These are phyloP conservation scores for Quercus agrifolia DNA, from an alignment of 306 rosid genomes.

Conservation along the genomic window DNA sequence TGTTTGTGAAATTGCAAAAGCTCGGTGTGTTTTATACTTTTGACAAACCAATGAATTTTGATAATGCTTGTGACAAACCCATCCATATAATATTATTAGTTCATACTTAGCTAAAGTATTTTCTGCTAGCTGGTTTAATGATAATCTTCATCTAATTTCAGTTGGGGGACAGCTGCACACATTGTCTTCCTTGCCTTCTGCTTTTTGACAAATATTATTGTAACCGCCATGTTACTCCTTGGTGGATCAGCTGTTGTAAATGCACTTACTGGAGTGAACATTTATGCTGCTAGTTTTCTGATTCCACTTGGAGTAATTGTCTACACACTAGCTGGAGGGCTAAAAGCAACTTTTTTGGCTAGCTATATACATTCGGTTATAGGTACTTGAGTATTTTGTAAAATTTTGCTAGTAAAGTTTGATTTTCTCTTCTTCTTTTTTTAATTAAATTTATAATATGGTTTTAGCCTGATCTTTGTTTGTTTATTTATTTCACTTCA, in stretches of 20 bases:
- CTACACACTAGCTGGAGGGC: conserved; percentile 89
- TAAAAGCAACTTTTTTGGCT: conserved; percentile 96
- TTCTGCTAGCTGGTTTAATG: neutral
- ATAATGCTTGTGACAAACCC: neutral
- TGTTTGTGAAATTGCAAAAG: conserved; percentile 89
- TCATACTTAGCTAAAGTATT: neutral
- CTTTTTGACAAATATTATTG: conserved; percentile 82
- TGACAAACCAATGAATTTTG: neutral
- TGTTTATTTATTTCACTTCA: conserved; percentile 24
- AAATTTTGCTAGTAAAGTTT: neutral
- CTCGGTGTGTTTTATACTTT: conserved; percentile 55
- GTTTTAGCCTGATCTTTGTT: conserved; percentile 5
- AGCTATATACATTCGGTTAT: conserved; percentile 95
- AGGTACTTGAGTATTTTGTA: conserved; percentile 40
- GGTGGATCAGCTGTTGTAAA: conserved; percentile 96
- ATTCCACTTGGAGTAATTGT: conserved; percentile 94
- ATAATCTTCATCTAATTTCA: conserved; percentile 32
- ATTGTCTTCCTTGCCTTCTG: conserved; percentile 81
- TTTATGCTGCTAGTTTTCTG: conserved; percentile 91
- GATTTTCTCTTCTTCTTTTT: neutral
- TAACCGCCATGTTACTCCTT: conserved; percentile 91
- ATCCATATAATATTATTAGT: neutral
- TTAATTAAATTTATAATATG: neutral
- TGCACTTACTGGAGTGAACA: conserved; percentile 89
- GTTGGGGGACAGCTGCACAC: conserved; percentile 91